Evolutionary conservation across 352 stramenopile genomes (phyloP).

Genomic region (Pythium monospermum): DNA sequence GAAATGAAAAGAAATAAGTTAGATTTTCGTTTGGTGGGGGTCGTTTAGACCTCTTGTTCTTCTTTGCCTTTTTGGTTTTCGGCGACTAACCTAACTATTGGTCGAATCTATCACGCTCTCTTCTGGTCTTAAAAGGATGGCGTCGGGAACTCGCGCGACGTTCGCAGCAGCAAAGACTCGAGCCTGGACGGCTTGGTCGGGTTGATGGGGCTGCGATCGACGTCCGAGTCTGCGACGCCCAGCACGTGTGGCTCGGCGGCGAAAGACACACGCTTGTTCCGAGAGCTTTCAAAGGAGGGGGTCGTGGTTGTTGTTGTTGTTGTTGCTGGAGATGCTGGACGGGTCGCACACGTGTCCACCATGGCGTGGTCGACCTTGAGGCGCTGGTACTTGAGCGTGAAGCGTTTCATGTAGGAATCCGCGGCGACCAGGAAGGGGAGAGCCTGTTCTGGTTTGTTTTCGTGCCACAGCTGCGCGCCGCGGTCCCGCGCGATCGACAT

Average conservation of each 20-base stretch:
- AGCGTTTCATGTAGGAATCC: constrained; percentile 87
- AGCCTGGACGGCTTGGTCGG: constrained; percentile 76
- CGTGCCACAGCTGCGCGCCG: constrained; percentile 79
- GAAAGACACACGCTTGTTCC: constrained; percentile 54
- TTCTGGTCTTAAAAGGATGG: constrained; percentile 43
- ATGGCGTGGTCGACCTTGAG: constrained; percentile 83
- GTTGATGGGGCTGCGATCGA: constrained; percentile 71
- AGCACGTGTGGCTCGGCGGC: constrained; percentile 56
- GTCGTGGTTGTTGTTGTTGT: constrained; percentile 2
- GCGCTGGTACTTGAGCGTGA: constrained; percentile 83
- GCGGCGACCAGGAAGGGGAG: constrained; percentile 72
- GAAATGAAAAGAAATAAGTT: background rate
- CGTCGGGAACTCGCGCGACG: constrained; percentile 77
- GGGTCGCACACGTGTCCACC: constrained; percentile 51
- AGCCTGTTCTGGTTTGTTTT: constrained; percentile 81
- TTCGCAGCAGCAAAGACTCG: constrained; percentile 77
- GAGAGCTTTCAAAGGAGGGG: background rate
- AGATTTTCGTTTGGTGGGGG: background rate
- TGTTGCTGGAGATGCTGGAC: background rate
- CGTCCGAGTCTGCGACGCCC: constrained; percentile 60
- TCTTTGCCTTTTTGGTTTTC: background rate
- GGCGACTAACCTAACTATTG: background rate
- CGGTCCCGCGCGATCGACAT: constrained; percentile 76
- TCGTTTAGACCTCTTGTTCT: background rate
- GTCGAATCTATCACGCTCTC: background rate